These are phyloP conservation scores for Vitis hybrid DNA, from an alignment of 177 flowering plant genomes.

Conservation along the genomic window DNA sequence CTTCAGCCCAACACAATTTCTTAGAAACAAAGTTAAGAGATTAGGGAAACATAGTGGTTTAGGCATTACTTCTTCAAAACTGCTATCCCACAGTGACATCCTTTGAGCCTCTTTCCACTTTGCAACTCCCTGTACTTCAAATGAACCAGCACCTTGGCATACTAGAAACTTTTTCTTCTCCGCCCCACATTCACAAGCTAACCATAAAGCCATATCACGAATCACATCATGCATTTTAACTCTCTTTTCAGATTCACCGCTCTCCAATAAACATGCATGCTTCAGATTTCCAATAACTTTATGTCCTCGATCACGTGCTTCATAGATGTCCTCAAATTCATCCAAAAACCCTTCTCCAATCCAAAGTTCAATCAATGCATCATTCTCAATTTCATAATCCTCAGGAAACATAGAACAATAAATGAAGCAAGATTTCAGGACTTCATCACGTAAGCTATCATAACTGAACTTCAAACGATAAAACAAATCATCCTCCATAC, in stretches of 20 bases:
- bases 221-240: constrained; percentile 20
- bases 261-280: constrained; percentile 7
- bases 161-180: neutral
- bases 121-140: neutral
- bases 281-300: constrained; percentile 4
- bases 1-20: too few relatives aligned
- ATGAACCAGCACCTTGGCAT: too few relatives aligned
- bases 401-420: constrained; percentile 12
- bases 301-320: constrained; percentile 5
- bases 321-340: neutral
- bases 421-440: constrained; percentile 10
- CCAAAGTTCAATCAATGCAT: constrained; percentile 1
- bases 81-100: too few relatives aligned
- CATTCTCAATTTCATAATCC: neutral
- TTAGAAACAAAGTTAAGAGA: too few relatives aligned
- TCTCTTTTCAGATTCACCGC: neutral
- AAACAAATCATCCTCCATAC: constrained; percentile 17
- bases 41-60: constrained; percentile 40
- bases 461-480: constrained; percentile 24
- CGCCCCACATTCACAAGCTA: constrained; percentile 1
- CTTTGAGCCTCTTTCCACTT: constrained; percentile 24
- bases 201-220: constrained; percentile 20
- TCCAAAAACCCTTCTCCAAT: constrained; percentile 10
- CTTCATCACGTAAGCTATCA: constrained; percentile 10
- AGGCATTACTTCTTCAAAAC: constrained; percentile 4